Evolutionary conservation across 208 protist genomes (phyloP).

Genomic region (Leishmania mexicana): DNA sequence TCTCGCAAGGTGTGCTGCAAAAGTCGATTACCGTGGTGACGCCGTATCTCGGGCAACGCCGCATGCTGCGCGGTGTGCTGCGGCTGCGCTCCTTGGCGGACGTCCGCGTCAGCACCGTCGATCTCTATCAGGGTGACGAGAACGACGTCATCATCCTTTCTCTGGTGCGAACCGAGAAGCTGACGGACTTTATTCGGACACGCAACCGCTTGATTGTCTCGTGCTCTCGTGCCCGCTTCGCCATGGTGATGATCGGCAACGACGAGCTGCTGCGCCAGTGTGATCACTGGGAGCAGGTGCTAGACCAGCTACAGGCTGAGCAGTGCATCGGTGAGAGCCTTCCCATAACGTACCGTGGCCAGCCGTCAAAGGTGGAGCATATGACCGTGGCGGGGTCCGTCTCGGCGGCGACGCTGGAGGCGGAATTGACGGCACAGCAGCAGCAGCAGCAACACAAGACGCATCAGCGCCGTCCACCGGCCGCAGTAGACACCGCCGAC

Average conservation of each 20-base stretch:
- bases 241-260: conserved; percentile 89
- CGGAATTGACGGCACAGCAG: conserved; percentile 21
- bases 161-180: conserved; percentile 91
- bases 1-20: conserved; percentile 85
- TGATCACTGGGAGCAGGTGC: conserved; percentile 74
- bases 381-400: conserved; percentile 36
- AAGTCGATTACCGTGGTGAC: conserved; percentile 94
- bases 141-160: conserved; percentile 95
- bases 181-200: conserved; percentile 95
- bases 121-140: conserved; percentile 97
- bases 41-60: conserved; percentile 94
- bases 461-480: neutral
- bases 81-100: conserved; percentile 70
- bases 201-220: conserved; percentile 95
- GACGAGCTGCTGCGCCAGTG: conserved; percentile 76
- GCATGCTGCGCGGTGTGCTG: conserved; percentile 76
- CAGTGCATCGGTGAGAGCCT: conserved; percentile 67
- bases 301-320: conserved; percentile 57
- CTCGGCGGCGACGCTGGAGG: conserved; percentile 34
- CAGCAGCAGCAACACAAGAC: neutral
- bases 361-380: conserved; percentile 32
- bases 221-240: conserved; percentile 92
- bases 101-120: conserved; percentile 91
- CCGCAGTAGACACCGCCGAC: neutral
- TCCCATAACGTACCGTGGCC: conserved; percentile 59